These are phyloP conservation scores for Tetrahymena malaccensis DNA, from an alignment of 73 alveolate genomes.

Conservation along the genomic window DNA sequence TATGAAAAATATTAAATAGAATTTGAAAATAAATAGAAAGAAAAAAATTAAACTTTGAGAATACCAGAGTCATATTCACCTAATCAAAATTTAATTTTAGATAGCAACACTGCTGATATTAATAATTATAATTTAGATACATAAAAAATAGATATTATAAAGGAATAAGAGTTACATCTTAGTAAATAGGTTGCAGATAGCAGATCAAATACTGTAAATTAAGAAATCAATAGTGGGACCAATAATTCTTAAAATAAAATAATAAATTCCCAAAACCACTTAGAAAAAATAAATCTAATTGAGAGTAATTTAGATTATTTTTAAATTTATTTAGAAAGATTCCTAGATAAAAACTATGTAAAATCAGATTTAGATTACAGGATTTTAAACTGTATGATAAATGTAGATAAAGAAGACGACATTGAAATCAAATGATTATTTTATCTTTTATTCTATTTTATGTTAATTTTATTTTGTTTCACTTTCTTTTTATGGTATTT, in stretches of 20 bases:
- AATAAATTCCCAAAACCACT: background rate
- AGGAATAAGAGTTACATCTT: no score
- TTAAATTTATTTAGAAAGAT: background rate
- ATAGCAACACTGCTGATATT: background rate
- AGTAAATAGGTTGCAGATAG: no score
- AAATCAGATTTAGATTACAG: background rate
- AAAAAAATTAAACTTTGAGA: no score
- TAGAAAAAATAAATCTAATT: background rate
- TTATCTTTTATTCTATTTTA: no score
- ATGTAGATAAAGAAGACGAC: background rate
- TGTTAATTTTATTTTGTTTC: no score
- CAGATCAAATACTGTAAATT: no score
- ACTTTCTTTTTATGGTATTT: no score
- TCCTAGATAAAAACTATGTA: background rate
- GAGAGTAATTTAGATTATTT: background rate
- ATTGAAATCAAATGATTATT: background rate
- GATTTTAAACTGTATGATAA: background rate
- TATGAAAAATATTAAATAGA: background rate
- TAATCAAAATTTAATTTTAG: background rate
- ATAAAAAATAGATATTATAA: no score
- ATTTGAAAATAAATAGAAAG: background rate
- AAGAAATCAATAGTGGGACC: background rate
- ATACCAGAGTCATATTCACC: background rate
- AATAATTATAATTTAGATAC: no score
- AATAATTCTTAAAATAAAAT: no score